Evolutionary conservation across 1,139 yeast species (phyloP).

Genomic region (Yamadazyma membranifaciens): DNA sequence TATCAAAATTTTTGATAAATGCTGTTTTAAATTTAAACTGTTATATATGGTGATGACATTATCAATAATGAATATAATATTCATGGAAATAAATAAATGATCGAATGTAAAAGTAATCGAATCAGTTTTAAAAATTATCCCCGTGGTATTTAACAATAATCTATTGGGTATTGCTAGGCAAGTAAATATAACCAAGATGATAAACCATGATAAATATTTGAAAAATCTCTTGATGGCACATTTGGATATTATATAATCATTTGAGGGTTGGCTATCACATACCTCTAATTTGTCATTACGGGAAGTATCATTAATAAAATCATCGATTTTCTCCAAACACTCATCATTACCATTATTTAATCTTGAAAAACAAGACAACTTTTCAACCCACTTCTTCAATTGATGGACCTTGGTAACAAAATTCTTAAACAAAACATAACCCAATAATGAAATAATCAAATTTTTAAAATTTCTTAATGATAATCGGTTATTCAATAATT

Average conservation of each 20-base stretch:
- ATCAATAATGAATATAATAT: slow-evolving; percentile 16
- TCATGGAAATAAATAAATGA: slow-evolving; percentile 22
- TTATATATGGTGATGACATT: slow-evolving; percentile 16
- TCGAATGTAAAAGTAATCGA: slow-evolving; percentile 20
- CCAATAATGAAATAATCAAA: not conserved
- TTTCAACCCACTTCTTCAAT: too few relatives aligned
- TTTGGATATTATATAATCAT: not conserved
- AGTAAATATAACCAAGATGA: not conserved
- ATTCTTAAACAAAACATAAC: slow-evolving; percentile 2
- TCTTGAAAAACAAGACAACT: too few relatives aligned
- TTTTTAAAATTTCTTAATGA: slow-evolving; percentile 2
- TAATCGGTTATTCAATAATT: slow-evolving; percentile 1
- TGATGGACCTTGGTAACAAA: not conserved
- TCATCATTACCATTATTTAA: too few relatives aligned
- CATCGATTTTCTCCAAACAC: too few relatives aligned
- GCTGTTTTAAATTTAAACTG: slow-evolving; percentile 11
- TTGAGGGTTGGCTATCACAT: not conserved
- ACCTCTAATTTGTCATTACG: not conserved
- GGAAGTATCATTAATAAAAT: too few relatives aligned
- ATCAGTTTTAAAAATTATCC: slow-evolving; percentile 14
- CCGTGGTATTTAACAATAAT: slow-evolving; percentile 19
- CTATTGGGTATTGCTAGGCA: slow-evolving; percentile 16
- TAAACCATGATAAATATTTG: not conserved
- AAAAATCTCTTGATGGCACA: not conserved
- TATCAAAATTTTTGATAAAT: slow-evolving; percentile 4